A percentile compares a stretch with the other conserved stretches of the same genome.
Evolutionary conservation across 495 filamentous ascomycete genomes (phyloP).

Genomic region (Lophiostoma macrostomum): DNA sequence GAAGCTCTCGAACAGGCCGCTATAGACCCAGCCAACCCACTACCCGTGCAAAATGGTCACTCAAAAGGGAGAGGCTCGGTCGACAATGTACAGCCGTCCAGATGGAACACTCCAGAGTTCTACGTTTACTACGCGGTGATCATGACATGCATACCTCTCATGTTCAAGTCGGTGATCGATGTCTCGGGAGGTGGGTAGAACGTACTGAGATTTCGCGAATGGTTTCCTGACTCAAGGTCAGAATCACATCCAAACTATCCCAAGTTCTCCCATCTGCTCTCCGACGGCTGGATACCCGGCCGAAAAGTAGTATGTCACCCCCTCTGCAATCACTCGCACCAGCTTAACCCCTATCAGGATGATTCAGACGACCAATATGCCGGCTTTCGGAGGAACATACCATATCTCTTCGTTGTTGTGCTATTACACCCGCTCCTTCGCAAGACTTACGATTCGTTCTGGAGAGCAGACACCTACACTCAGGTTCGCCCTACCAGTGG

Average conservation of each 20-base stretch:
- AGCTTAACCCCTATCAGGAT: slow-evolving; percentile 54
- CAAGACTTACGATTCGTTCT: slow-evolving; percentile 58
- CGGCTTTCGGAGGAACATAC: slow-evolving; percentile 83
- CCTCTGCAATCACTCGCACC: background rate
- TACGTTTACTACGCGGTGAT: slow-evolving; percentile 76
- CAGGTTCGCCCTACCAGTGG: slow-evolving; percentile 17
- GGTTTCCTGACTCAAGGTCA: slow-evolving; percentile 37
- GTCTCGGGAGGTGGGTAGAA: slow-evolving; percentile 69
- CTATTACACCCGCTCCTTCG: slow-evolving; percentile 75
- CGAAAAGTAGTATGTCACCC: slow-evolving; percentile 71
- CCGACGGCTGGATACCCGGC: slow-evolving; percentile 89
- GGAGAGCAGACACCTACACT: slow-evolving; percentile 33
- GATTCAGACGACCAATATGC: slow-evolving; percentile 86
- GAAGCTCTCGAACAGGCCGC: slow-evolving; percentile 45
- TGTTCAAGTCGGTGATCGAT: slow-evolving; percentile 85
- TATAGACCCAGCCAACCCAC: slow-evolving; percentile 23
- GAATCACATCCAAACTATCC: slow-evolving; percentile 78
- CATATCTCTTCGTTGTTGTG: slow-evolving; percentile 69
- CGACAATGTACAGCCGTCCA: slow-evolving; percentile 51
- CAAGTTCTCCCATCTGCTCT: slow-evolving; percentile 68
- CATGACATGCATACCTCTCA: slow-evolving; percentile 65
- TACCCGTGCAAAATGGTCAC: slow-evolving; percentile 45
- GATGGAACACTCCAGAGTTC: slow-evolving; percentile 87
- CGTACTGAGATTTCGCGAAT: background rate
- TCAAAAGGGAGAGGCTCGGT: slow-evolving; percentile 37